A percentile compares a stretch with the other conserved stretches of the same genome.
phyloP scores from a whole-genome alignment of 352 stramenopile species.

The Blastocystis sp. region DNA sequence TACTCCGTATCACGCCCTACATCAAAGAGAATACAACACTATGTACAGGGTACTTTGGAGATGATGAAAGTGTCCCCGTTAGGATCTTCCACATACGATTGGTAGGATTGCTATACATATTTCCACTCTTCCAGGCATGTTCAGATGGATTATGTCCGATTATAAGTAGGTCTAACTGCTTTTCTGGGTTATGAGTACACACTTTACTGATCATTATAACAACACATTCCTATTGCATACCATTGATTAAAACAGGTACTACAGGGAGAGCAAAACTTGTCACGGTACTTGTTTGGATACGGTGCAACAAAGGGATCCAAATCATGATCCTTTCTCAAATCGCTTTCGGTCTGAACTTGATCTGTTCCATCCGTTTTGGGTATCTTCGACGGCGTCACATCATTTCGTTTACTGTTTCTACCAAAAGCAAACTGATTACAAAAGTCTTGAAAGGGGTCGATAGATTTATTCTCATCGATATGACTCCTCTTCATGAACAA shows the following conservation, averaged over 20 bases:
- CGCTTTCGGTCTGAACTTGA: background rate
- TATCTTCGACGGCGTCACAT: background rate
- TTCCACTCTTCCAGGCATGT: constrained; percentile 76
- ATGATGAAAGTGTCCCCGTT: constrained; percentile 66
- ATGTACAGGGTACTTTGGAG: background rate
- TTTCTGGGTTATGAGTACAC: constrained; percentile 72
- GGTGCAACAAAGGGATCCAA: constrained; percentile 63
- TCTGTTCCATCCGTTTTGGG: background rate
- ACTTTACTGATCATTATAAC: constrained; percentile 12
- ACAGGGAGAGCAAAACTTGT: constrained; percentile 61
- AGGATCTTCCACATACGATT: constrained; percentile 81
- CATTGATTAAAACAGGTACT: constrained; percentile 51
- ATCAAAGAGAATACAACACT: background rate
- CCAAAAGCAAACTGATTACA: constrained; percentile 18
- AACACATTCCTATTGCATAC: constrained; percentile 15
- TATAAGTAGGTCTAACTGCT: constrained; percentile 73
- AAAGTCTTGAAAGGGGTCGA: background rate
- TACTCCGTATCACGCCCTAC: constrained; percentile 37
- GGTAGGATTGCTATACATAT: constrained; percentile 73
- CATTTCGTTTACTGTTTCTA: background rate
- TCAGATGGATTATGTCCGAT: constrained; percentile 80
- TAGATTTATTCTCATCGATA: background rate
- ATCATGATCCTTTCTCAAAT: background rate
- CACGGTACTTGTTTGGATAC: constrained; percentile 61
- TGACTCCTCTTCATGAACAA: constrained; percentile 23